These are phyloP conservation scores for Rhodotorula glutinis DNA, from an alignment of 1,284 basidiomycete genomes.

Conservation along the genomic window DNA sequence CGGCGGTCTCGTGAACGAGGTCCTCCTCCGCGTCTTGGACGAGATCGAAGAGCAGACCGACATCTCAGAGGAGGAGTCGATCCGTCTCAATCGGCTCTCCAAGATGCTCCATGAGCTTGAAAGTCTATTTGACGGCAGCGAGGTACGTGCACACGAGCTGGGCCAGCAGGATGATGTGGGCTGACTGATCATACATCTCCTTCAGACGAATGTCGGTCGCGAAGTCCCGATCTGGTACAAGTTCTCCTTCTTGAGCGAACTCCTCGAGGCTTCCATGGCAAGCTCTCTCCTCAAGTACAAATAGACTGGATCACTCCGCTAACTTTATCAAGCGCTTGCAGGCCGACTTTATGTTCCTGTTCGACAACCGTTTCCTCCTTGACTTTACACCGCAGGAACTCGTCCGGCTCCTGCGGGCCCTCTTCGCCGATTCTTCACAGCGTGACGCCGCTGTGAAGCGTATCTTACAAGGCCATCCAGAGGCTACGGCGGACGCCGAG, in stretches of 20 bases:
- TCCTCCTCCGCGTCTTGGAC: conserved; percentile 65
- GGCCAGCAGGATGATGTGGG: too few relatives aligned
- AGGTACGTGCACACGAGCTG: conserved; percentile 46
- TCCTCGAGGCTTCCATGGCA: conserved; percentile 85
- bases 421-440: conserved; percentile 86
- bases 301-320: neutral
- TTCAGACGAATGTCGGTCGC: conserved; percentile 45
- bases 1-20: conserved; percentile 71
- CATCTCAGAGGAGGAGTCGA: conserved; percentile 87
- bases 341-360: conserved; percentile 82
- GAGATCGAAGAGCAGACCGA: conserved; percentile 74
- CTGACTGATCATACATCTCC: neutral
- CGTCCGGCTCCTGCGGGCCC: conserved; percentile 70
- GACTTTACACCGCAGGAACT: conserved; percentile 87
- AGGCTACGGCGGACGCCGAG: neutral
- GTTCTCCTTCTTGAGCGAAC: conserved; percentile 84
- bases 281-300: too few relatives aligned
- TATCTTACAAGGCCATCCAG: neutral
- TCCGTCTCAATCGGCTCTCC: conserved; percentile 75
- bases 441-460: conserved; percentile 52
- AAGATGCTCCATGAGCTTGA: conserved; percentile 71
- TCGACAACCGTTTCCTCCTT: conserved; percentile 83
- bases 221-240: conserved; percentile 89
- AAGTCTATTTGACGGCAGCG: conserved; percentile 68
- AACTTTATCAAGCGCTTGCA: conserved; percentile 30